These are phyloP conservation scores for Sporothrix variecibatus DNA, from an alignment of 2,329 filamentous ascomycete genomes.

Conservation along the genomic window DNA sequence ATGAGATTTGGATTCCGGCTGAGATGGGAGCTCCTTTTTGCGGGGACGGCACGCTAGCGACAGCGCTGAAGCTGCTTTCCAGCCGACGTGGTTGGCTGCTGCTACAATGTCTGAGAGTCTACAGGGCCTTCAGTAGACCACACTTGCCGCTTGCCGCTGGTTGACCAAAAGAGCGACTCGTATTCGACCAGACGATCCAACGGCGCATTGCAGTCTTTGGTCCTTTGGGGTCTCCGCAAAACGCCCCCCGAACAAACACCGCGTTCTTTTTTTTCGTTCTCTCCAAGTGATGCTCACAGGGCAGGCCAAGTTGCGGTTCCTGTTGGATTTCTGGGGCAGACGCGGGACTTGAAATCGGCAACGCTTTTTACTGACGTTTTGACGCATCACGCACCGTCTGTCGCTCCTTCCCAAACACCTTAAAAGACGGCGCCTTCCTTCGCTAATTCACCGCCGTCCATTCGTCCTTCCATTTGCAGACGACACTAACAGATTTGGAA, in stretches of 20 bases:
- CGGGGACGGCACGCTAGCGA: background rate
- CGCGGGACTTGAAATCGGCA: constrained; percentile 11
- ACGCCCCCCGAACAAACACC: background rate
- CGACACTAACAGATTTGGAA: background rate
- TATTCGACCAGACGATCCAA: background rate
- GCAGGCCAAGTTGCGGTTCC: background rate
- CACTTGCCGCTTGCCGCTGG: no score
- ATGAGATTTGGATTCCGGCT: background rate
- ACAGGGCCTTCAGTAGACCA: background rate
- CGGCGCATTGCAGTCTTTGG: background rate
- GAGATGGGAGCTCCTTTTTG: background rate
- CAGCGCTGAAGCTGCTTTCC: background rate
- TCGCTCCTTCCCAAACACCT: background rate
- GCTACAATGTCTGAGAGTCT: no score
- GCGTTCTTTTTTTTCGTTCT: background rate
- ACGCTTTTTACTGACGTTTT: background rate
- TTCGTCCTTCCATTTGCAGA: background rate
- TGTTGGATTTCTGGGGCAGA: background rate
- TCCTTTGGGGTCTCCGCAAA: background rate
- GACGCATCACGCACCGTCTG: background rate
- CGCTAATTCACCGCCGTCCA: background rate
- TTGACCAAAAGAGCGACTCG: constrained; percentile 1
- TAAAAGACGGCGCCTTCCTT: background rate
- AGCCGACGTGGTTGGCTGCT: background rate
- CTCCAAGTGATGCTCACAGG: background rate